Percentiles rank a stretch among this genome's conserved stretches.
phyloP scores from a whole-genome alignment of 2,329 filamentous ascomycete genomes.

The Aspergillus spinulosporus region DNA sequence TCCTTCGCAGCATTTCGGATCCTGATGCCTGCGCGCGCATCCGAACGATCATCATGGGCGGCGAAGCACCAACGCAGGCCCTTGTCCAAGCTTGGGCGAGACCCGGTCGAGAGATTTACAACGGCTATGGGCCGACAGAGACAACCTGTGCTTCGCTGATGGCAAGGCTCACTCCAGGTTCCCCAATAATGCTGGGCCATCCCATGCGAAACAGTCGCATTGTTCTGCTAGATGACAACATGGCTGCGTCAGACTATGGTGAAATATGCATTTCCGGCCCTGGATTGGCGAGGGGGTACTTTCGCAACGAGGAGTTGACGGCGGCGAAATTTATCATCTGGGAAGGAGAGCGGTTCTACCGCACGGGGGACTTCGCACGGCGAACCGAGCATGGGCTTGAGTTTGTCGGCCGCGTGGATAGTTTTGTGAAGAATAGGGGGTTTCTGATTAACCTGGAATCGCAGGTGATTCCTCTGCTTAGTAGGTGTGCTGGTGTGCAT shows the following conservation, averaged over 20 bases:
- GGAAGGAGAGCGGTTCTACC: constrained; percentile 22
- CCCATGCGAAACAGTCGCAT: constrained; percentile 18
- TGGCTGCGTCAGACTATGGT: constrained; percentile 16
- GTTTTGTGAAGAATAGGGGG: constrained; percentile 36
- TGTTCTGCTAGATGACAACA: constrained; percentile 18
- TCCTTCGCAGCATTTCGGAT: constrained; percentile 13
- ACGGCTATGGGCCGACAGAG: constrained; percentile 21
- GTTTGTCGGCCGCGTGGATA: constrained; percentile 32
- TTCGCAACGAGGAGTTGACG: constrained; percentile 20
- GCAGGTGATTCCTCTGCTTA: constrained; percentile 32
- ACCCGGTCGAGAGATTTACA: constrained; percentile 13
- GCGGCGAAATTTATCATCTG: constrained; percentile 19
- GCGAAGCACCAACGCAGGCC: constrained; percentile 14
- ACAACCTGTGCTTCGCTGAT: constrained; percentile 9
- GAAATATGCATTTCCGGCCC: constrained; percentile 27
- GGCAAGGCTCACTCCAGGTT: constrained; percentile 1
- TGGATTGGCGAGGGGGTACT: constrained; percentile 27
- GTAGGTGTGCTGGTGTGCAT: constrained; percentile 17
- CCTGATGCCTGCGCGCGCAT: constrained; percentile 1
- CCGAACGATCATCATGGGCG: constrained; percentile 16
- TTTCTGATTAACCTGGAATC: constrained; percentile 40
- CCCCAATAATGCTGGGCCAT: constrained; percentile 18
- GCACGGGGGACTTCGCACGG: constrained; percentile 23
- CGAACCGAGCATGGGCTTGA: constrained; percentile 21
- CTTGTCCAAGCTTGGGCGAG: constrained; percentile 14